phyloP scores from a whole-genome alignment of 2,329 filamentous ascomycete species.

The Aspergillus ustus region DNA sequence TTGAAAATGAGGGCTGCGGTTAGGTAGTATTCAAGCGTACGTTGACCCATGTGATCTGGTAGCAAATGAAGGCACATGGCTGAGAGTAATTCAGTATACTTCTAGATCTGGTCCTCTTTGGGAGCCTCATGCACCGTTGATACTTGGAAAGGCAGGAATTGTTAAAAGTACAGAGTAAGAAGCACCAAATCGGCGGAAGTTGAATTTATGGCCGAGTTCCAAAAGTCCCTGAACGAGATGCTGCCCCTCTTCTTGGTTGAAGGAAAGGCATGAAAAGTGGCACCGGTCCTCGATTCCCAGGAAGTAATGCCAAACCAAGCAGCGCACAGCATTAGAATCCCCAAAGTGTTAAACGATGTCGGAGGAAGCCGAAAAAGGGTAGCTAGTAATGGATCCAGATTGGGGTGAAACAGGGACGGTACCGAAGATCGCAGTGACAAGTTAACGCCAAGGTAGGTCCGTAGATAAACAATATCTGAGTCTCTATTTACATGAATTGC shows the following conservation, averaged over 20 bases:
- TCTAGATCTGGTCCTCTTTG: not conserved
- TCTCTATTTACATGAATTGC: slow-evolving; percentile 46
- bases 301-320: not conserved
- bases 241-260: not conserved
- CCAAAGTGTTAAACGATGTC: not conserved
- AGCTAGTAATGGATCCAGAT: not conserved
- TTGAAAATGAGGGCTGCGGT: not conserved
- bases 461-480: slow-evolving; percentile 41
- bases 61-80: not conserved
- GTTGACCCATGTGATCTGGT: not conserved
- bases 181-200: not conserved
- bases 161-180: not conserved
- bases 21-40: not conserved
- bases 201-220: not conserved
- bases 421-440: slow-evolving; percentile 21
- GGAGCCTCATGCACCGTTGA: not conserved
- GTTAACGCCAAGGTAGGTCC: slow-evolving; percentile 42
- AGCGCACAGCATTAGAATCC: not conserved
- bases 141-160: not conserved
- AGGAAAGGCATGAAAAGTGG: not conserved
- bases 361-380: slow-evolving; percentile 1
- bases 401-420: slow-evolving; percentile 11
- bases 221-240: not conserved
- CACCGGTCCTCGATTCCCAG: not conserved
- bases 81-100: not conserved